Evolutionary conservation across 1,284 basidiomycete genomes (phyloP).

Genomic region (Somion occarium): DNA sequence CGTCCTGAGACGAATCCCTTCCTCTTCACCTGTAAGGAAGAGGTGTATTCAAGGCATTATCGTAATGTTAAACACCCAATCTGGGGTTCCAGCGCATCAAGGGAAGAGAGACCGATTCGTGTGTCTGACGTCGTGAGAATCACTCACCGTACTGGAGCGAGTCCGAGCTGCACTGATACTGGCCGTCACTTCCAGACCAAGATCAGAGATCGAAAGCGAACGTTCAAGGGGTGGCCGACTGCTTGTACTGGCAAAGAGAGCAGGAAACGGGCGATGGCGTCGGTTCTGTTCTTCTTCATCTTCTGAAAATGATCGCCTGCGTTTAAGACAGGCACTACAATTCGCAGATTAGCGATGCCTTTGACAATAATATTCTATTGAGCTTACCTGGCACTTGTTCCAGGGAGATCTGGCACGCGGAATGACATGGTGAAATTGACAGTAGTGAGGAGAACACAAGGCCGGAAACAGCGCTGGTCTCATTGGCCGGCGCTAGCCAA

Average conservation of each 20-base stretch:
- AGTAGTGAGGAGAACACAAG: slow-evolving; percentile 1
- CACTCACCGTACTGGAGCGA: too few relatives aligned
- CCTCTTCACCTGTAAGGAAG: too few relatives aligned
- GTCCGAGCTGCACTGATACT: not conserved
- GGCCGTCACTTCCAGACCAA: not conserved
- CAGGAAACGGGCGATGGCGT: not conserved
- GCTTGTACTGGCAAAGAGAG: not conserved
- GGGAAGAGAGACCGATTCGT: too few relatives aligned
- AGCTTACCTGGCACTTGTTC: not conserved
- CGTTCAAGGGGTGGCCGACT: not conserved
- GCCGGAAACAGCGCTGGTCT: slow-evolving; percentile 3
- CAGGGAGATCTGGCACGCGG: not conserved
- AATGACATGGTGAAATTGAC: not conserved
- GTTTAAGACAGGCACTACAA: not conserved
- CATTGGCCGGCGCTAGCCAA: slow-evolving; percentile 4
- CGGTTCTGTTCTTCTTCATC: not conserved
- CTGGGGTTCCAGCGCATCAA: too few relatives aligned
- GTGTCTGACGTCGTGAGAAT: too few relatives aligned
- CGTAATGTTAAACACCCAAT: too few relatives aligned
- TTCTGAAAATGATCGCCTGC: not conserved
- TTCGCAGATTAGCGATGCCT: not conserved
- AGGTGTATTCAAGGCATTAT: too few relatives aligned
- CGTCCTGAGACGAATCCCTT: too few relatives aligned
- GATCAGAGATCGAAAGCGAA: not conserved
- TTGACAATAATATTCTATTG: not conserved